Percentiles rank a stretch among this genome's conserved stretches.
These are phyloP conservation scores for Pseudozyma thailandica DNA, from an alignment of 1,284 basidiomycete species.

Conservation along the genomic window DNA sequence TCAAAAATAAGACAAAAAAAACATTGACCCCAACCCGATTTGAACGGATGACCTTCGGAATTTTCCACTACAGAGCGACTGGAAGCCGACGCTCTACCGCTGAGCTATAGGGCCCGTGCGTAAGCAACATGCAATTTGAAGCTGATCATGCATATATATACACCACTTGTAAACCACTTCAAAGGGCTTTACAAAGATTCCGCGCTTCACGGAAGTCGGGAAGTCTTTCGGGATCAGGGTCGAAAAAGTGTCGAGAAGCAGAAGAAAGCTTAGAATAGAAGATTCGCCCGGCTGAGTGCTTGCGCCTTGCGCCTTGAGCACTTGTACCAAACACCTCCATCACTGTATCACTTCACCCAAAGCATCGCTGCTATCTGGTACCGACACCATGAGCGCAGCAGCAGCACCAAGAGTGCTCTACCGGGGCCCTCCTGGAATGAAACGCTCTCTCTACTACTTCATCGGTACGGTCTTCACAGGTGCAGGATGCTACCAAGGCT, in stretches of 20 bases:
- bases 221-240: not conserved
- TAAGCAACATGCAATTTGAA: not conserved
- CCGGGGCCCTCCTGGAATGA: constrained; percentile 51
- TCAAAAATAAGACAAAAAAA: constrained; percentile 9
- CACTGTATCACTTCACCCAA: not conserved
- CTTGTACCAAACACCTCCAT: not conserved
- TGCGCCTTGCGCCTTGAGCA: too few species aligned
- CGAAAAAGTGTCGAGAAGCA: constrained; percentile 8
- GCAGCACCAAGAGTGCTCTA: constrained; percentile 37
- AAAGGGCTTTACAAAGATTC: not conserved
- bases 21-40: constrained; percentile 48
- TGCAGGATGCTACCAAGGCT: constrained; percentile 44
- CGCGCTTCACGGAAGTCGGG: not conserved
- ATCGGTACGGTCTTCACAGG: constrained; percentile 46
- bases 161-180: too few species aligned
- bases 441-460: constrained; percentile 42
- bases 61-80: constrained; percentile 16
- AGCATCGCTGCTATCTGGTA: not conserved
- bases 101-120: constrained; percentile 23
- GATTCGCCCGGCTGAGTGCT: too few species aligned
- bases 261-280: constrained; percentile 6
- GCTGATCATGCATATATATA: not conserved
- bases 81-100: constrained; percentile 48
- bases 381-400: constrained; percentile 15
- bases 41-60: constrained; percentile 55